Percentiles rank a stretch among this genome's conserved stretches.
Conservation (phyloP, 2,329 filamentous ascomycete genomes). For the Fusarium concolor region DNA sequence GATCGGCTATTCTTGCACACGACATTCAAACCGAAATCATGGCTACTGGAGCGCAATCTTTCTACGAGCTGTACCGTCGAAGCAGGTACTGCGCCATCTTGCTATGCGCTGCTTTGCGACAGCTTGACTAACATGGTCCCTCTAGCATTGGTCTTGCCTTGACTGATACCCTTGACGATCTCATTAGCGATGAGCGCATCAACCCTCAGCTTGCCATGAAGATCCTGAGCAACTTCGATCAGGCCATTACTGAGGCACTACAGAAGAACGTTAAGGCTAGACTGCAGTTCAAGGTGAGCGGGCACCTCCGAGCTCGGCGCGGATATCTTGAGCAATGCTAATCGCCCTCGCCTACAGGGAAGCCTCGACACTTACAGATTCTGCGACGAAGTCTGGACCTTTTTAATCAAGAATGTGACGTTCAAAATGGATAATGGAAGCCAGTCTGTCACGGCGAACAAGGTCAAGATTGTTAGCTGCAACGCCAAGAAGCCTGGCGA, state of each 20-base stretch:
- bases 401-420: constrained; percentile 97
- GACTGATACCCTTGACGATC: constrained; percentile 95
- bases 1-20: neutral
- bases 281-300: constrained; percentile 89
- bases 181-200: constrained; percentile 94
- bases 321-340: neutral
- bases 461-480: constrained; percentile 98
- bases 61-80: constrained; percentile 97
- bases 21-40: constrained; percentile 48
- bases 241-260: constrained; percentile 89
- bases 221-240: constrained; percentile 95
- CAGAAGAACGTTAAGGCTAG: constrained; percentile 93
- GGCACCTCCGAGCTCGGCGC: neutral
- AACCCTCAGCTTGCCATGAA: constrained; percentile 99
- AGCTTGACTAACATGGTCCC: constrained; percentile 42
- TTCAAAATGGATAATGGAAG: constrained; percentile 93
- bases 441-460: constrained; percentile 81
- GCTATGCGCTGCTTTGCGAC: constrained; percentile 48
- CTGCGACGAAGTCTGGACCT: constrained; percentile 99
- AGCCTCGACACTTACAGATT: constrained; percentile 98
- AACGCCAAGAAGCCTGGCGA: constrained; percentile 80
- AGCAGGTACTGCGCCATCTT: constrained; percentile 79
- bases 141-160: constrained; percentile 89
- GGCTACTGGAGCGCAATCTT: constrained; percentile 66
- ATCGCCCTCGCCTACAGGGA: constrained; percentile 68